Base-by-base conservation (phyloP, 2,329 filamentous ascomycete species). In the Trichoderma koningiopsis region DNA sequence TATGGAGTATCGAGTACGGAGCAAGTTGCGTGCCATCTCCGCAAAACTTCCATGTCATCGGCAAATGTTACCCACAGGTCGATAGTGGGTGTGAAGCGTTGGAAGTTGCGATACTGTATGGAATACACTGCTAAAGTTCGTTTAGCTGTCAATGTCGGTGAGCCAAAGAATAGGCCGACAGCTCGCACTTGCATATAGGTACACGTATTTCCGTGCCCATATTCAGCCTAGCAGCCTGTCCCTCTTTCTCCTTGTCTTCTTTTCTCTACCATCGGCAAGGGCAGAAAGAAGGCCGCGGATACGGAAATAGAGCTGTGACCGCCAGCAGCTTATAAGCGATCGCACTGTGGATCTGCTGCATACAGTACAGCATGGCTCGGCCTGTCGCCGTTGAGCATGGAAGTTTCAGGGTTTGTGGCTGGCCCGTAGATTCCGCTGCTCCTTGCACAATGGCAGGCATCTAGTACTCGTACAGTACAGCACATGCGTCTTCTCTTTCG, bases 331-430 rank as follows among this genome's bases (percentile, higher is more conserved):
- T 33, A 10, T 40, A 59, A 67, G 53, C 63, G 63, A 67, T 67
- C 55, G 40, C 31, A 27, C 43, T 35, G 55, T 67, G 63, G 63
- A 59, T 67, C 63, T 67, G 40, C 53, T 67, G 40, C 53, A 33
- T 40, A 31, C 29, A 6, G 29, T 31, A 5, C 29, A 5, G 27
- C 6, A 29, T 67, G 55, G 63, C 63, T 52, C 55, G 55, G n/a
- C 55, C 63, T 67, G 63, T 57, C 63, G 29, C 47, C 31, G 1
- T 59, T 35, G 14, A 29, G 11, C 57, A 4, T 29, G 22, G 57
- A 59, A 14, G 47, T 33, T 8, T 31, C 29, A 31, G 29, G 31
- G 33, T 24, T 14, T 58, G 49, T 40, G 37, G 22, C 31, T 47
- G 37, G 62, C 31, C 53, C 33, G n/a, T 16, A 35, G 13, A 14